Percentiles rank a stretch among this genome's conserved stretches.
phyloP scores from a whole-genome alignment of 2,329 filamentous ascomycete genomes.

The Stachybotrys elegans region DNA sequence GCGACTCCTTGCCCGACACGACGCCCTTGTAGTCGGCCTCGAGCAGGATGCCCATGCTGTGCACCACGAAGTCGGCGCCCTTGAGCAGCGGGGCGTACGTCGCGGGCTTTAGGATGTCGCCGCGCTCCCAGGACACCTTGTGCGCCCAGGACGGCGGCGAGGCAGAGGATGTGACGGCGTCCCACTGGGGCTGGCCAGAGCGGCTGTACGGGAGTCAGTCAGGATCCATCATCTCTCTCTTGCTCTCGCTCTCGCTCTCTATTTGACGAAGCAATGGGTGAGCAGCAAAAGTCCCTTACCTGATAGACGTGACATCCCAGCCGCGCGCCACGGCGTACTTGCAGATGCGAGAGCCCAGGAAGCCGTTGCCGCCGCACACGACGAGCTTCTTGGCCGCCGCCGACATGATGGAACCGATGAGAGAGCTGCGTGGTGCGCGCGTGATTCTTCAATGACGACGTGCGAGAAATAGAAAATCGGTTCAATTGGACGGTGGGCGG shows the following conservation, averaged over 20 bases:
- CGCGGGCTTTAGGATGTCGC: constrained; percentile 77
- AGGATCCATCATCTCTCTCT: too few species aligned
- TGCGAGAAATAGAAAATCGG: too few species aligned
- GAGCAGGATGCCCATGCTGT: constrained; percentile 92
- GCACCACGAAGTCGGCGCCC: constrained; percentile 79
- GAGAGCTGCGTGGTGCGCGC: too few species aligned
- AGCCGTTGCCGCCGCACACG: constrained; percentile 91
- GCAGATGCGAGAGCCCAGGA: constrained; percentile 84
- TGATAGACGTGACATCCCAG: constrained; percentile 90
- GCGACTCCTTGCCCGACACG: constrained; percentile 74
- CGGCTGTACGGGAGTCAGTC: too few species aligned
- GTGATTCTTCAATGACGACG: too few species aligned
- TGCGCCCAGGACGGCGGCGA: constrained; percentile 74
- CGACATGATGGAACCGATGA: constrained; percentile 37
- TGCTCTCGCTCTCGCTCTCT: too few species aligned
- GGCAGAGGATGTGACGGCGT: constrained; percentile 65
- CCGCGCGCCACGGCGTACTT: constrained; percentile 79
- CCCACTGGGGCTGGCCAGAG: constrained; percentile 85
- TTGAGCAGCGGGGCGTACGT: constrained; percentile 74
- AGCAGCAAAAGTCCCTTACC: constrained; percentile 61
- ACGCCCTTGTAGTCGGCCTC: constrained; percentile 98
- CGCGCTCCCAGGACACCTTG: constrained; percentile 80
- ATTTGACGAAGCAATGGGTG: too few species aligned
- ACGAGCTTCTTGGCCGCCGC: constrained; percentile 71
- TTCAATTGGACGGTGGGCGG: too few species aligned